These are phyloP conservation scores for Pneumocystis carinii DNA, from an alignment of 1,139 yeast species.

Conservation along the genomic window DNA sequence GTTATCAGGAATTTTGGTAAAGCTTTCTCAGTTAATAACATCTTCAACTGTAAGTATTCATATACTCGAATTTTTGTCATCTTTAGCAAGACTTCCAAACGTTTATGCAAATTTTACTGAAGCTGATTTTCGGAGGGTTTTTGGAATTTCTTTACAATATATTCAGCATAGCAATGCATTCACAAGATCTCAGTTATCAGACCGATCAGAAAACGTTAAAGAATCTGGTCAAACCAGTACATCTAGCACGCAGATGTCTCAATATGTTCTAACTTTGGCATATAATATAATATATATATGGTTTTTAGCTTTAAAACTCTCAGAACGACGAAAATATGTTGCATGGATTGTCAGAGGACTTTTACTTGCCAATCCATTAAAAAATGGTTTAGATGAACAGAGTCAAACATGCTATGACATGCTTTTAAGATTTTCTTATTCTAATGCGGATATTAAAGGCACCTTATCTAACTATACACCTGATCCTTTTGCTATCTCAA, in stretches of 20 bases:
- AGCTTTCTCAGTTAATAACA: conserved; percentile 60
- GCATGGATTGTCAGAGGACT: conserved; percentile 51
- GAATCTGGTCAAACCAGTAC: neutral
- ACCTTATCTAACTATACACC: conserved; percentile 20
- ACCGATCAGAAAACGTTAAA: neutral
- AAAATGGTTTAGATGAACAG: conserved; percentile 32
- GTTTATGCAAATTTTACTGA: conserved; percentile 57
- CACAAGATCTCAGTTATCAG: neutral
- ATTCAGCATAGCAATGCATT: conserved; percentile 53
- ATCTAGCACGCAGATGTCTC: conserved; percentile 30
- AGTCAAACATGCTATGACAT: conserved; percentile 55
- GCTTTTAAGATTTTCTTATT: conserved; percentile 49
- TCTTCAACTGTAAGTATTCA: conserved; percentile 56
- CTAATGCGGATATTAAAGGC: conserved; percentile 37
- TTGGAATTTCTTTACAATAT: conserved; percentile 69
- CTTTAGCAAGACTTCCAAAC: conserved; percentile 51
- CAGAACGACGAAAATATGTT: conserved; percentile 44
- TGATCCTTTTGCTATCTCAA: conserved; percentile 22
- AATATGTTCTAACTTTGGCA: conserved; percentile 48
- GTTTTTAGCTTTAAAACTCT: conserved; percentile 50
- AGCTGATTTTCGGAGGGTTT: conserved; percentile 65
- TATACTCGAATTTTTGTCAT: conserved; percentile 56
- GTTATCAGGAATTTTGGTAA: conserved; percentile 48
- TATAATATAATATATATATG: conserved; percentile 57
- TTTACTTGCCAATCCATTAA: conserved; percentile 32